Base-by-base conservation (phyloP, 129 eudicot species). In the Pseudognaphalium luteoalbum region DNA sequence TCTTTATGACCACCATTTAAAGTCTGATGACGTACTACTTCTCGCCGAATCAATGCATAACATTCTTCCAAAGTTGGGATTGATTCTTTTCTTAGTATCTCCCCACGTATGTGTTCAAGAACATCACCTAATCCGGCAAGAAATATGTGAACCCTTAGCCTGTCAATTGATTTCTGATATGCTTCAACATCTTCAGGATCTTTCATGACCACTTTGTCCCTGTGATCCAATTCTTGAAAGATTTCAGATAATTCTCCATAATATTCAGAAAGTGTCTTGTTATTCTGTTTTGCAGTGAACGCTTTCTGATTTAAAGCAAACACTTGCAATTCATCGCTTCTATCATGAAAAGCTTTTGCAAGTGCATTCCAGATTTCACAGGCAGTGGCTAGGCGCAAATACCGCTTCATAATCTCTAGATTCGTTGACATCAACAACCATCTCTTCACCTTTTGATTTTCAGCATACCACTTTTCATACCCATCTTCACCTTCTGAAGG, bases 241-340 rank as follows among this genome's bases (percentile, higher is more conserved):
- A 67, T 57, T 67, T 33, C 68, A 35, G 39, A 54, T 17, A 67
- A 28, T 20, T 77, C 75, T 0, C 81, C 81, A 68, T 67, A 68
- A 21, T 77, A 77, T 22, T 22, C 52, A 8, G 75, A 54, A 32
- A 67, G 68, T 2, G 81, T 2, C 1, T 19, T 52, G 9, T 32
- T 19, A 33, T 21, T 64, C 22, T 56, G 75, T 56, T 77, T 77
- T 51, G 74, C 22, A 3, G 81, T n/a, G 25, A 68, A 77, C 0
- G 69, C 74, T 15, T 57, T 77, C 2, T 51, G 75, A 34, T 77
- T 66, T 41, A 77, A 57, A 16, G 75, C 12, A 42, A 74, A 74
- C 0, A 74, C 71, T 41, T 42, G 78, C 54, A 63, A 62, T 15
- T 74, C 78, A 59, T 59, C 70, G 15, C 70, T 33, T 16, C 70